phyloP scores from a whole-genome alignment of 371 early-diverging fungal genomes.

The Dichotomocladium elegans region DNA sequence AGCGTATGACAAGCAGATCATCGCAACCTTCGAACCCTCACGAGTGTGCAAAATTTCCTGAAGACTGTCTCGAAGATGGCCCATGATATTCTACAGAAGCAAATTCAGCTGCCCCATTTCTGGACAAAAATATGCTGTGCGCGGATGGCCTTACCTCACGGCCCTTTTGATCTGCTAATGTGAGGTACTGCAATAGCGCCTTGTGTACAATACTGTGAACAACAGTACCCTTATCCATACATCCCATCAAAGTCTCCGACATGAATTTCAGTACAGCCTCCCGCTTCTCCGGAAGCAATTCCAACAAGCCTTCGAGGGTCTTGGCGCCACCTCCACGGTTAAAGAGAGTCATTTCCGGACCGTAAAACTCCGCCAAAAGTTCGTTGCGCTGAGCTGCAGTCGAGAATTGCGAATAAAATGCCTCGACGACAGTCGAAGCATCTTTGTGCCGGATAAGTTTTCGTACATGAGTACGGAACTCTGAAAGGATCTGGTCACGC shows the following conservation, averaged over 20 bases:
- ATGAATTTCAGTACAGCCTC: conserved; percentile 72
- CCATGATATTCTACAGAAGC: conserved; percentile 58
- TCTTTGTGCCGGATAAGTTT: conserved; percentile 80
- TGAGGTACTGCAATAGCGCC: conserved; percentile 81
- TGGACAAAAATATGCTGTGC: too few species aligned
- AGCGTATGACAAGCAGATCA: conserved; percentile 77
- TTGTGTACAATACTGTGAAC: conserved; percentile 86
- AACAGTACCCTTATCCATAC: conserved; percentile 83
- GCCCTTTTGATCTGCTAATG: conserved; percentile 55
- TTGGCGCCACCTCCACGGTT: conserved; percentile 38
- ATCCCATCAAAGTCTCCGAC: conserved; percentile 60
- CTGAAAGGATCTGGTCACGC: conserved; percentile 70
- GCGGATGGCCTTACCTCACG: conserved; percentile 54
- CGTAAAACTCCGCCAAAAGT: conserved; percentile 91
- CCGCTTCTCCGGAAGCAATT: conserved; percentile 71
- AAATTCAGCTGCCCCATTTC: too few species aligned
- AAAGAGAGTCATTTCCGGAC: conserved; percentile 87
- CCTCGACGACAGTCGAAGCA: conserved; percentile 81
- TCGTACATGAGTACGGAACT: conserved; percentile 80
- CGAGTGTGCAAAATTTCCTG: conserved; percentile 88
- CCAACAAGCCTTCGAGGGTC: conserved; percentile 66
- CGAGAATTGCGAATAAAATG: conserved; percentile 78
- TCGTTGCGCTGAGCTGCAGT: conserved; percentile 72
- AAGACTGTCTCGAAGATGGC: conserved; percentile 77
- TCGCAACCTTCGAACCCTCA: conserved; percentile 84